These are phyloP conservation scores for Trypanosoma boissoni DNA, from an alignment of 208 protist species.

Conservation along the genomic window DNA sequence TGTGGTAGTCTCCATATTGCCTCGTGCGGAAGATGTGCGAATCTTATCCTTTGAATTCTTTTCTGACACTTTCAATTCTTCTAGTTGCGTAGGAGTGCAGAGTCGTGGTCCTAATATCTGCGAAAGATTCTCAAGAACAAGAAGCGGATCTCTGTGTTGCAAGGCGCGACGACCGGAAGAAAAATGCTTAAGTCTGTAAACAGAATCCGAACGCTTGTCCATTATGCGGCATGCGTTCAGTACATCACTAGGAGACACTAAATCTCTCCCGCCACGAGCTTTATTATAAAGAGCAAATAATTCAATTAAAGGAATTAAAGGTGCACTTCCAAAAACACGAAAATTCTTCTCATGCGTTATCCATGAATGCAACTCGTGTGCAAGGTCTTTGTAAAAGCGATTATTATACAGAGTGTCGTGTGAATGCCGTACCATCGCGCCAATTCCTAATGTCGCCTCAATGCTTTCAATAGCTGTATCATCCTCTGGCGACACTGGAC, in stretches of 20 bases:
- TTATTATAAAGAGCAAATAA: constrained; percentile 86
- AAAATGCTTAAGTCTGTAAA: constrained; percentile 58
- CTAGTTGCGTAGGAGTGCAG: constrained; percentile 3
- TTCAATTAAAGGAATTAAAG: constrained; percentile 77
- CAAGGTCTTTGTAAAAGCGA: constrained; percentile 60
- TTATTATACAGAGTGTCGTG: constrained; percentile 6
- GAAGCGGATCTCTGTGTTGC: constrained; percentile 52
- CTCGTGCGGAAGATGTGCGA: neutral
- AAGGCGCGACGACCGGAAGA: constrained; percentile 71
- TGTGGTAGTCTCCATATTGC: constrained; percentile 28
- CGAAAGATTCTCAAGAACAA: constrained; percentile 51
- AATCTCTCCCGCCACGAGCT: constrained; percentile 62
- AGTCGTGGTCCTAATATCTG: constrained; percentile 57
- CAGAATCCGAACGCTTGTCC: constrained; percentile 29
- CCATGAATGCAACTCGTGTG: constrained; percentile 73
- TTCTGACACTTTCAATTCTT: neutral
- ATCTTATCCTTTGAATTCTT: neutral
- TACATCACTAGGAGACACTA: constrained; percentile 79
- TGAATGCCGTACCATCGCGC: constrained; percentile 40
- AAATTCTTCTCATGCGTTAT: constrained; percentile 78
- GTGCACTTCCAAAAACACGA: constrained; percentile 64
- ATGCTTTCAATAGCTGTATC: constrained; percentile 70
- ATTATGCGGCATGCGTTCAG: constrained; percentile 56
- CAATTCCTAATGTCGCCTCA: constrained; percentile 78
- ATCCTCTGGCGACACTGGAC: constrained; percentile 14